A percentile compares a stretch with the other conserved stretches of the same genome.
Evolutionary conservation across 2,329 filamentous ascomycete genomes (phyloP).

Genomic region (Coniella lustricola): DNA sequence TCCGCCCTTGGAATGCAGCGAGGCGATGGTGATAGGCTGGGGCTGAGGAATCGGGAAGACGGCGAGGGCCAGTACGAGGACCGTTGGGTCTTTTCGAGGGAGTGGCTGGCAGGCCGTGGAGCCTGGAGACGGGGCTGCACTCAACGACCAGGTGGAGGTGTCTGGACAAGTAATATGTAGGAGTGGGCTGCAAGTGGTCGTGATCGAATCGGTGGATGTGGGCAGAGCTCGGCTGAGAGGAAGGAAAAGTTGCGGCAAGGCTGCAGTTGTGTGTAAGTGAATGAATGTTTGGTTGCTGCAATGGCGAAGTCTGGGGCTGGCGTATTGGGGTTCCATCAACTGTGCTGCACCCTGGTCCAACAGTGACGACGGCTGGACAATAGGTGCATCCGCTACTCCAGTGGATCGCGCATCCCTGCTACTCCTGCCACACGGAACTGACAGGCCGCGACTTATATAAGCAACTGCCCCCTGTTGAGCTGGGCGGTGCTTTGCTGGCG

Average conservation of each 20-base stretch:
- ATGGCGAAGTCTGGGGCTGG: background rate
- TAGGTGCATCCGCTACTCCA: background rate
- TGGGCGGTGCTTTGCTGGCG: too few species aligned
- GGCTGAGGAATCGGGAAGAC: too few species aligned
- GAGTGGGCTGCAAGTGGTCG: background rate
- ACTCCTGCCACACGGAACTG: too few species aligned
- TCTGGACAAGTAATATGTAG: background rate
- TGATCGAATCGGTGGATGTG: background rate
- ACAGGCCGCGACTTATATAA: background rate
- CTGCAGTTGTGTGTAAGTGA: too few species aligned
- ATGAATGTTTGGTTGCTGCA: background rate
- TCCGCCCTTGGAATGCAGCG: background rate
- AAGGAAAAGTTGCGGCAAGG: background rate
- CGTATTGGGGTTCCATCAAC: background rate
- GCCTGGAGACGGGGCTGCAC: too few species aligned
- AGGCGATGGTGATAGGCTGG: background rate
- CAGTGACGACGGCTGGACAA: slow-evolving; percentile 1
- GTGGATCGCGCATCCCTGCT: background rate
- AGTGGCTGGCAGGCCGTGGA: too few species aligned
- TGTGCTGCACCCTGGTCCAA: background rate
- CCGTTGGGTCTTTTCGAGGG: too few species aligned
- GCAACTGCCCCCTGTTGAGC: background rate
- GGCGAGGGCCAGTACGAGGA: too few species aligned
- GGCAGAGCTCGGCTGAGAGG: background rate
- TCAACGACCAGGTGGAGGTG: too few species aligned